Evolutionary conservation across 768 basidiomycete genomes (phyloP), one percentile per base, ranked within the genome.

Genomic region (Termitomyces sp.): DNA sequence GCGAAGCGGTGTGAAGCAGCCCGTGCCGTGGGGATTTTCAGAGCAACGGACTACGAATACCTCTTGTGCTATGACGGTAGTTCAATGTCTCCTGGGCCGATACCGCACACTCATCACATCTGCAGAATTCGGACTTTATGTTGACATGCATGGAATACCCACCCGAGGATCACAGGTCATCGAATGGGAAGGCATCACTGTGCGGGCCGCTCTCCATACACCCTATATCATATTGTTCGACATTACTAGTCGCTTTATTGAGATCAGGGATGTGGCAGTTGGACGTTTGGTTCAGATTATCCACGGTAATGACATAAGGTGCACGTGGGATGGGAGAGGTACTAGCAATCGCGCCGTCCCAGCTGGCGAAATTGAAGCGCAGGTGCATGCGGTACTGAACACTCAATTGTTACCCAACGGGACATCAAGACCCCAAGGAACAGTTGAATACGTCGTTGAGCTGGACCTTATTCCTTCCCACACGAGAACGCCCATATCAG

Each of bases 181-280:
- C 50, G 96, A 98, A 67, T 98, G 94, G 93, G 96, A 98, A 70
- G 93, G 79, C 11, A 87, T 85, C 0, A 93, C 91, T 5, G 91
- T 95, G 66, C 87, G 86, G 33, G 91, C 92, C 11, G 93, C 94
- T 1, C 85, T 91, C 70, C 94, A 95, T 66, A 83, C 86, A 45
- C 94, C 94, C 0, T 94, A 94, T 67, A 77, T 98, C 41, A 79
- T 96, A 35, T 81, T 95, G 43, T 92, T 97, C 71, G 92, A 96
- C 67, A 77, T n/a, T 1, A 30, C 38, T n/a, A 30, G 83, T 12
- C 86, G 90, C 3, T 96, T 96, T 73, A 90, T 97, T 60, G 94
- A 96, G 71, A 82, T 97, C 47, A 83, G 94, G 21, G 87, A 94
- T 66, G 82, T 94, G 62, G 80, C 84, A 62, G 89, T 84, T 0